Base-by-base conservation (phyloP, 495 filamentous ascomycete genomes). In the Trichoderma virens region DNA sequence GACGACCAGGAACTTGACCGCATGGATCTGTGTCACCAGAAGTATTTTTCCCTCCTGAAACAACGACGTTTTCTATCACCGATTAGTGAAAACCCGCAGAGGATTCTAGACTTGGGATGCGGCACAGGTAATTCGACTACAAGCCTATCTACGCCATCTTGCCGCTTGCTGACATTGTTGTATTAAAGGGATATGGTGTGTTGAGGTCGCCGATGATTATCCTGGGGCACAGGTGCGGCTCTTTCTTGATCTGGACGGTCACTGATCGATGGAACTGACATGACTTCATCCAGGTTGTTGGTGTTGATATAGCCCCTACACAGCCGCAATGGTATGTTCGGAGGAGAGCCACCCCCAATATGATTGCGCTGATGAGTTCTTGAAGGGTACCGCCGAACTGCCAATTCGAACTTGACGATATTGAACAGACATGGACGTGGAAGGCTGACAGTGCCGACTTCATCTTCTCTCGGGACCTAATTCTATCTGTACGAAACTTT, bases 51-150 rank as follows among this genome's bases (percentile, higher is more conserved):
- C 9, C 66, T 76, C 7, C 59, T 72, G 43, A 71, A 78, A 18
- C 80, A 79, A 30, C 79, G 79, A 61, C 69, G 88, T 14, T 85
- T 82, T 71, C 75, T 86, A 54, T 82, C 86, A 0, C 86, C 87
- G 16, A 76, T 88, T 9, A 8, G 65, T n/a, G 51, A 56, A 28
- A 66, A 69, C 16, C 73, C 71, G 16, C 76, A 73, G 62, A 78
- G 71, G 39, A 80, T 85, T 11, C 73, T 86, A 5, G 83, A 86
- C 61, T 70, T 86, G 43, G 83, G 82, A 28, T 83, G 81, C 20
- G 83, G 83, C 59, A 84, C 83, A 16, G 83, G 73, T 72, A 38
- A 43, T 38, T 56, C 11, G 30, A 30, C 25, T 18, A 13, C 23
- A 9, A 14, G 30, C 2, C 51, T 30, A 28, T 56, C 23, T 14